Conservation (phyloP, 768 basidiomycete species). For the Myochromella boudieri region DNA sequence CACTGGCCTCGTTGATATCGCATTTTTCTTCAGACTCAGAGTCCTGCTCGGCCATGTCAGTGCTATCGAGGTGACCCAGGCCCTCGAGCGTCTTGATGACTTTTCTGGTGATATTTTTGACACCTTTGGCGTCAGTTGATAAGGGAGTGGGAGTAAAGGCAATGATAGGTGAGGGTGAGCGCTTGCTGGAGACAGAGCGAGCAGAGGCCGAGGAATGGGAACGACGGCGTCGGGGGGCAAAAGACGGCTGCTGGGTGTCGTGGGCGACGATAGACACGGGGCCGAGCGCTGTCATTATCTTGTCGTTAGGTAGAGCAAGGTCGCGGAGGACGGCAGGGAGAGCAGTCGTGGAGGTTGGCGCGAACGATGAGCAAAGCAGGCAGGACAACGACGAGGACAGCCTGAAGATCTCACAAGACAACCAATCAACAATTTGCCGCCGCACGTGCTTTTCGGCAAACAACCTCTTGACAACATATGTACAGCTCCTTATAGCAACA, state of each 20-base stretch:
- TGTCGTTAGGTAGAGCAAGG: neutral
- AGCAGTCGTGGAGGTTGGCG: neutral
- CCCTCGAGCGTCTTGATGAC: slow-evolving; percentile 49
- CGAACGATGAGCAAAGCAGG: slow-evolving; percentile 2
- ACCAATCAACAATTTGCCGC: no score
- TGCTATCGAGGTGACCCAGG: slow-evolving; percentile 39
- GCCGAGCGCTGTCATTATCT: slow-evolving; percentile 23
- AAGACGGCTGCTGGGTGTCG: slow-evolving; percentile 16
- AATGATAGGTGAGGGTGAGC: slow-evolving; percentile 50
- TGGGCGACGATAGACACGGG: slow-evolving; percentile 14
- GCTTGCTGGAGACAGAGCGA: slow-evolving; percentile 26
- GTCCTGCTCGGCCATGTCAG: slow-evolving; percentile 32
- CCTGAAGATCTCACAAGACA: no score
- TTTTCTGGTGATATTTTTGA: slow-evolving; percentile 47
- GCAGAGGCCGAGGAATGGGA: slow-evolving; percentile 18
- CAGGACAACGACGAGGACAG: no score
- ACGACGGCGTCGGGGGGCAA: slow-evolving; percentile 17
- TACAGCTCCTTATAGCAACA: no score
- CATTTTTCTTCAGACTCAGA: slow-evolving; percentile 26
- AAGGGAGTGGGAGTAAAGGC: slow-evolving; percentile 38
- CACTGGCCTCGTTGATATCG: slow-evolving; percentile 25
- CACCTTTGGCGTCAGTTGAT: slow-evolving; percentile 36
- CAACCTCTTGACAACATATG: no score
- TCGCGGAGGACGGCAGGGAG: neutral
- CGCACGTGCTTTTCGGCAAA: no score